Evolutionary conservation across 176 grass and related monocot species (phyloP), one percentile per base, ranked within the genome.

Genomic region (Cymbopogon citratus): DNA sequence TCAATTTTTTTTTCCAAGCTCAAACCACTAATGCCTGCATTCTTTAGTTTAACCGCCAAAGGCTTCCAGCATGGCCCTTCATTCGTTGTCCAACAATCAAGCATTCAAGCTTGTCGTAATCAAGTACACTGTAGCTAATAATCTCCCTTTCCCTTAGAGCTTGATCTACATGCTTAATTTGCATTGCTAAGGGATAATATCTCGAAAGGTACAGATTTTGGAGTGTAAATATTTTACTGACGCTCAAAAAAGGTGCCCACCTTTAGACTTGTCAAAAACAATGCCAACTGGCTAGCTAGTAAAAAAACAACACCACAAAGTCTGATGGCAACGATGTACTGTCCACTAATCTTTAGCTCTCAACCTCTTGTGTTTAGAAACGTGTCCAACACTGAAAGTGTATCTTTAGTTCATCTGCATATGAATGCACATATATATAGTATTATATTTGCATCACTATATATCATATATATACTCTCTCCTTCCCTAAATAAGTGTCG

Each of bases 311-410:
- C 15, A 31, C 19, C 16, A 31, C 14, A 34, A 31, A 34, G 5
- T n/a, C 1, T 13, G 18, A 24, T 16, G 28, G 2, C 28, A 24
- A 10, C 39, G 31, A 49, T 65, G 56, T 56, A 80, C 48, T 49
- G 86, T 48, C 68, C 7, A 27, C 40, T 2, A n/a, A 38, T 84
- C 75, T 73, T 67, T 80, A 69, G 48, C 66, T 49, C 49, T 84
- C 21, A 2, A 6, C 88, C 78, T 82, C 79, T 86, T 44, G 35
- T 6, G 45, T 66, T 14, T 82, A 74, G 88, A 90, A 86, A 90
- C 83, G 79, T 82, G 83, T 90, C 83, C 79, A 71, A 27, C 12
- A 27, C 6, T 31, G 44, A 56, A 88, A 84, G 68, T 72, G 34
- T 12, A 31, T 19, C 83, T 86, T 80, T 57, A 74, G 27, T 8